Evolutionary conservation across 306 rosid species (phyloP).

Genomic region (Spatholobus suberectus): DNA sequence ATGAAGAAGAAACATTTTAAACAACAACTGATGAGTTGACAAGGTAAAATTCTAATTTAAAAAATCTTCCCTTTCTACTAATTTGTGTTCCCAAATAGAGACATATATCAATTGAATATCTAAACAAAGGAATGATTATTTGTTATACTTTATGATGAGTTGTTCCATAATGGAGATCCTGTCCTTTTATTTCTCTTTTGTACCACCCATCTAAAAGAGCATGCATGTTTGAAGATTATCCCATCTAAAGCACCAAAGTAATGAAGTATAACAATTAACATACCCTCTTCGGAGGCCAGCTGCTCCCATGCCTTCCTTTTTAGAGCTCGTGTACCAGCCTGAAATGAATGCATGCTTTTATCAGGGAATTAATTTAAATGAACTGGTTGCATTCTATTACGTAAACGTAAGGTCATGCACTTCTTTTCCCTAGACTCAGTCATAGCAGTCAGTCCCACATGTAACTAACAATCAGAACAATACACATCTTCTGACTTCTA

Average conservation of each 20-base stretch:
- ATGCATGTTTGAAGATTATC: slow-evolving; percentile 23
- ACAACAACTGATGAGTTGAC: slow-evolving; percentile 17
- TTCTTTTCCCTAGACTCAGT: slow-evolving; percentile 21
- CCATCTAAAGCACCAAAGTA: slow-evolving; percentile 14
- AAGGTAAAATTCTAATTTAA: slow-evolving; percentile 4
- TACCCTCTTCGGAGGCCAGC: slow-evolving; percentile 91
- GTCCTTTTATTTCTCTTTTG: slow-evolving; percentile 19
- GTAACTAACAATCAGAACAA: slow-evolving; percentile 24
- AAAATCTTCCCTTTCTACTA: neutral
- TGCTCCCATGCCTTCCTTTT: slow-evolving; percentile 87
- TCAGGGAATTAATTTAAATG: slow-evolving; percentile 13
- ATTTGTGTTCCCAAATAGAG: slow-evolving; percentile 4
- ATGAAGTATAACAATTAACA: slow-evolving; percentile 23
- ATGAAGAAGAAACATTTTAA: slow-evolving; percentile 24
- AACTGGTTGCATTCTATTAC: slow-evolving; percentile 5
- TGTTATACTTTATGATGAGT: slow-evolving; percentile 15
- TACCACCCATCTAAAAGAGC: slow-evolving; percentile 15
- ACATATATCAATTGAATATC: slow-evolving; percentile 21
- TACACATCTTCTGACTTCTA: neutral
- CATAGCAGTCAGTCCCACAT: neutral
- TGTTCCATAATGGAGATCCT: neutral
- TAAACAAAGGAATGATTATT: slow-evolving; percentile 8
- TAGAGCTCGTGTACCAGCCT: slow-evolving; percentile 88
- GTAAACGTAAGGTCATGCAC: neutral
- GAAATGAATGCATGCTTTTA: slow-evolving; percentile 51